A percentile compares a stretch with the other conserved stretches of the same genome.
These are phyloP conservation scores for Oryza meyeriana DNA, from an alignment of 176 grass and related monocot species.

Conservation along the genomic window DNA sequence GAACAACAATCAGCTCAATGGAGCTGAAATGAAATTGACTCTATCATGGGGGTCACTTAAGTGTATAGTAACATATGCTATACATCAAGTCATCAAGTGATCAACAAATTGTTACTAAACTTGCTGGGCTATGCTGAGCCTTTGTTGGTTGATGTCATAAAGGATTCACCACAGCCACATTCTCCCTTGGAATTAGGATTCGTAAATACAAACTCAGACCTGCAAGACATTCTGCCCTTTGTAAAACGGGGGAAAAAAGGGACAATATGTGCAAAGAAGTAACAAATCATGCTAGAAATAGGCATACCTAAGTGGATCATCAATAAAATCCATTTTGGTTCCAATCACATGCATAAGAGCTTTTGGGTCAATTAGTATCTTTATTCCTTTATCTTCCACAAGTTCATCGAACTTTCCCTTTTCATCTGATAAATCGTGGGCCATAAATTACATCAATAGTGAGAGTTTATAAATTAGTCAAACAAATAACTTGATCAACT, in stretches of 20 bases:
- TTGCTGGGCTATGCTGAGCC: background rate
- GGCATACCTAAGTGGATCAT: slow-evolving; percentile 59
- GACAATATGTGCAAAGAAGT: background rate
- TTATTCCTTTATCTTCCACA: slow-evolving; percentile 72
- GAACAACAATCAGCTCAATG: background rate
- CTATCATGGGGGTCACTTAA: background rate
- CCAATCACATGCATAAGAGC: slow-evolving; percentile 86
- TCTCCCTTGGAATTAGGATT: slow-evolving; percentile 72
- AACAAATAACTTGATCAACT: background rate
- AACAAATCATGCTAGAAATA: background rate
- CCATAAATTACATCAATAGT: background rate
- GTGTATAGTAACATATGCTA: background rate
- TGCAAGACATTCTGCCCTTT: slow-evolving; percentile 17
- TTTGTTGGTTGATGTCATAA: slow-evolving; percentile 51
- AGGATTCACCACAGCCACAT: slow-evolving; percentile 63
- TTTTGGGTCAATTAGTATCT: slow-evolving; percentile 67
- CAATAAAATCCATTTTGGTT: slow-evolving; percentile 74
- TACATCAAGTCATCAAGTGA: background rate
- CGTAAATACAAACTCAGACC: slow-evolving; percentile 70
- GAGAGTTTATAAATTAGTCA: background rate
- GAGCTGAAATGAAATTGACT: background rate
- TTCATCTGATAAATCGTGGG: slow-evolving; percentile 46
- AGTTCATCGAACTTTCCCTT: slow-evolving; percentile 68
- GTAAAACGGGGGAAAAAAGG: background rate
- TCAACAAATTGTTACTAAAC: background rate